Percentiles rank a stretch among this genome's conserved stretches.
Evolutionary conservation across 805 yeast species (phyloP).

Genomic region (Yarrowia sp.): DNA sequence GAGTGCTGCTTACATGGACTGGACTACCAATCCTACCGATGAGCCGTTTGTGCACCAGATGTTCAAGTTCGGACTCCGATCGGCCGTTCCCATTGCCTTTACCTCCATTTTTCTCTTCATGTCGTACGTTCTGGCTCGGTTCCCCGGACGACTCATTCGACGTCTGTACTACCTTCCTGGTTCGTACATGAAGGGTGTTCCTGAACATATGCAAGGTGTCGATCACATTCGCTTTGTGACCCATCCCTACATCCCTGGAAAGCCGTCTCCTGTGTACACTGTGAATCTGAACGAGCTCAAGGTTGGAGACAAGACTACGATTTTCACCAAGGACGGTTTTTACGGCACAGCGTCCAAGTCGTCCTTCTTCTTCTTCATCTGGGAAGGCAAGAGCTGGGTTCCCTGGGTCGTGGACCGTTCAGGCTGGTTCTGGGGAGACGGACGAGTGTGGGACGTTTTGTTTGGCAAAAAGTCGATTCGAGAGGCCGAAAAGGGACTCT

Average conservation of each 20-base stretch:
- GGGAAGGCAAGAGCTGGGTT: slow-evolving; percentile 51
- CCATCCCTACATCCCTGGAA: slow-evolving; percentile 71
- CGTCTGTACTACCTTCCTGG: slow-evolving; percentile 72
- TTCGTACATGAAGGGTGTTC: slow-evolving; percentile 5
- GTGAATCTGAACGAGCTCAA: slow-evolving; percentile 55
- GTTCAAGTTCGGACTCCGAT: slow-evolving; percentile 39
- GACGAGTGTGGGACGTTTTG: slow-evolving; percentile 75
- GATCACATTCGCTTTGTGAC: slow-evolving; percentile 63
- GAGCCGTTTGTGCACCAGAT: slow-evolving; percentile 42
- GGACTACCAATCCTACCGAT: slow-evolving; percentile 51
- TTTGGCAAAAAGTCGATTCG: slow-evolving; percentile 77
- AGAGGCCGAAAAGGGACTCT: slow-evolving; percentile 67
- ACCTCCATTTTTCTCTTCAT: slow-evolving; percentile 43
- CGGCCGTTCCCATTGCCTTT: slow-evolving; percentile 40
- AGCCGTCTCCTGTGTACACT: slow-evolving; percentile 70
- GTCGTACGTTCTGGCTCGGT: slow-evolving; percentile 44
- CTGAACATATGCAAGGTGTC: slow-evolving; percentile 27
- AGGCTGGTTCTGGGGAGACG: slow-evolving; percentile 93
- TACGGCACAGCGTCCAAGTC: slow-evolving; percentile 78
- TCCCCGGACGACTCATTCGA: slow-evolving; percentile 70
- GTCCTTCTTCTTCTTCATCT: slow-evolving; percentile 68
- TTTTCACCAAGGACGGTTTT: slow-evolving; percentile 85
- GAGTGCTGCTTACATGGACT: slow-evolving; percentile 50
- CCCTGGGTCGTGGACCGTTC: slow-evolving; percentile 81
- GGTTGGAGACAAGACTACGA: slow-evolving; percentile 59